A percentile compares a stretch with the other conserved stretches of the same genome.
phyloP scores from a whole-genome alignment of 2,329 filamentous ascomycete genomes.

The Fusarium sp. region DNA sequence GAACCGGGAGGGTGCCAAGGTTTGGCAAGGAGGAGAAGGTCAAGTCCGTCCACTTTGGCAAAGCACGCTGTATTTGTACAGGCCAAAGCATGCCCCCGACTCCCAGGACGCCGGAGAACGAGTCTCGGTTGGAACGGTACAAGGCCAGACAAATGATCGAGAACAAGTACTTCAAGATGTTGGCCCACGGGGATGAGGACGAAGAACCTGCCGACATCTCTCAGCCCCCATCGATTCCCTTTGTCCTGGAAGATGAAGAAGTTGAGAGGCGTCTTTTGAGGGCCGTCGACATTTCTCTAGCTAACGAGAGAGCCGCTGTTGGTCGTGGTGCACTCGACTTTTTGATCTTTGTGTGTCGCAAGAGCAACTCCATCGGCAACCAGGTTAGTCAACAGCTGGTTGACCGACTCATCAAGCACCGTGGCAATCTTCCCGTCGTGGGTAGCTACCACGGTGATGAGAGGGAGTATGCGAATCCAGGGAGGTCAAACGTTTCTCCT shows the following conservation, averaged over 20 bases:
- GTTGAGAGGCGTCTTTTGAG: background rate
- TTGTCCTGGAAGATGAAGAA: background rate
- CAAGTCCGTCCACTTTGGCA: background rate
- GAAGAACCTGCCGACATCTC: background rate
- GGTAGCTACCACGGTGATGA: slow-evolving; percentile 17
- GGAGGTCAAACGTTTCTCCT: background rate
- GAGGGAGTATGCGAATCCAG: background rate
- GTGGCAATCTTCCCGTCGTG: background rate
- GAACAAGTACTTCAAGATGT: background rate
- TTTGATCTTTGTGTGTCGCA: slow-evolving; percentile 1
- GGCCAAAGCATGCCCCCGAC: background rate
- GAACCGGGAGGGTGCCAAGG: background rate
- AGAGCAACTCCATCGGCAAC: background rate
- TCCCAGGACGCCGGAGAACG: background rate
- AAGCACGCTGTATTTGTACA: background rate
- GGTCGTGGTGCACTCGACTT: slow-evolving; percentile 20
- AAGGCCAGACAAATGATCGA: background rate
- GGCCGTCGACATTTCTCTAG: background rate
- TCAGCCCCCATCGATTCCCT: background rate
- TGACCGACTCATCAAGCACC: background rate
- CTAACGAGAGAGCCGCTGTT: slow-evolving; percentile 6
- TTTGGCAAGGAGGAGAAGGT: background rate
- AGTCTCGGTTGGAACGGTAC: background rate
- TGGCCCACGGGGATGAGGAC: background rate
- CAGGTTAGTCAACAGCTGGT: background rate